Percentiles rank a stretch among this genome's conserved stretches.
Evolutionary conservation across 148 eudicot species (phyloP).

Genomic region (Fagopyrum tataricum): DNA sequence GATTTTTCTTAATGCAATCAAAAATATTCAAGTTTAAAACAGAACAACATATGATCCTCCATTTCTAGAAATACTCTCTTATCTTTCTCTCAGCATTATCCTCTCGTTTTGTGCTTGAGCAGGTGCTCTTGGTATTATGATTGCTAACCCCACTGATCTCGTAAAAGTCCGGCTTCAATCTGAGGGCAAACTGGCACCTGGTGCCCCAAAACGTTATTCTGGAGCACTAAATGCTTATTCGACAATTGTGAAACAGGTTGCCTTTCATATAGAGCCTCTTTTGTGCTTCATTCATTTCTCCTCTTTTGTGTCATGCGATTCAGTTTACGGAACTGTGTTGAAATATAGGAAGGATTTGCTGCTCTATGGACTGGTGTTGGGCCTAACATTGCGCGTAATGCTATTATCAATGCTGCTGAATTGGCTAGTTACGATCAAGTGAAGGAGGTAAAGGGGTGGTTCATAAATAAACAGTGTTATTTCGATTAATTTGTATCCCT

Average conservation of each 20-base stretch:
- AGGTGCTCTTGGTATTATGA: conserved; percentile 77
- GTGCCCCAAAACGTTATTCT: conserved; percentile 82
- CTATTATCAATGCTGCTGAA: conserved; percentile 98
- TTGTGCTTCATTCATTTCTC: background rate
- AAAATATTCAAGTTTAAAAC: background rate
- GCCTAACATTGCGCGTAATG: conserved; percentile 94
- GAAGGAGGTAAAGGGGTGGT: conserved; percentile 52
- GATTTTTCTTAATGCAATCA: conserved; percentile 7
- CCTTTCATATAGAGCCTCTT: background rate
- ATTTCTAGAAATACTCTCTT: background rate
- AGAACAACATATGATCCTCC: background rate
- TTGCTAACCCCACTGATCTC: conserved; percentile 97
- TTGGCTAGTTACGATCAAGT: conserved; percentile 99
- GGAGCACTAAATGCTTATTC: conserved; percentile 93
- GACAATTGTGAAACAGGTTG: conserved; percentile 80
- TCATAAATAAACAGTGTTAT: background rate
- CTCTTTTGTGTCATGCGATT: conserved; percentile 8
- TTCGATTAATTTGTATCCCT: background rate
- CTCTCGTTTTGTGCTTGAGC: conserved; percentile 8
- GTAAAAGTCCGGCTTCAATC: conserved; percentile 97
- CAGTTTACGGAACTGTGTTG: conserved; percentile 10
- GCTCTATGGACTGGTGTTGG: conserved; percentile 98
- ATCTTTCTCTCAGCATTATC: background rate
- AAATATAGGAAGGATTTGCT: conserved; percentile 70
- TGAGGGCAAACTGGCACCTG: conserved; percentile 87